Base-by-base conservation (phyloP, 2,329 filamentous ascomycete species). In the Aspergillus oerlinghausenensis region DNA sequence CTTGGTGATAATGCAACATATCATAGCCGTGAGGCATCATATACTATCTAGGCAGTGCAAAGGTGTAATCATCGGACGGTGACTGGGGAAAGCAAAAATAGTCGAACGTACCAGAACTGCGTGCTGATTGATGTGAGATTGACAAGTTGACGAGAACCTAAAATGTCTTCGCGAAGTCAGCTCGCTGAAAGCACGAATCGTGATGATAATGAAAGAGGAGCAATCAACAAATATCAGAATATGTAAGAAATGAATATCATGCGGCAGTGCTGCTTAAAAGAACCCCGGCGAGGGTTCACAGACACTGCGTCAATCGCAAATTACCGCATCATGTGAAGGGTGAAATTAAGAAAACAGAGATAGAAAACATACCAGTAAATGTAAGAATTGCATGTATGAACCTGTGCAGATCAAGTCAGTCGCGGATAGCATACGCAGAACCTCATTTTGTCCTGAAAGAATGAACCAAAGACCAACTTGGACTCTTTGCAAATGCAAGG, bases 221-320 rank as follows among this genome's bases (percentile, higher is more conserved):
- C n/a, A 21, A 52, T 48, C 49, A 58, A 56, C 21, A 25, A 65
- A 71, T 67, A 75, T 96, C 92, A 96, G 92, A 90, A 96, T 96
- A 96, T 96, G 92, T 96, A 96, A 96, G 92, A 93, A 84, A 85
- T 65, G 78, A 92, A 90, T 95, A 89, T 96, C 92, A 96, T 69
- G 80, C 75, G 84, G 79, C 83, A 79, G 78, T 73, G 79, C 82
- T 88, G 87, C 92, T 87, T 88, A 83, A 5, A 5, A 87, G 72
- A 81, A 83, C 89, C 86, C 92, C 85, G 92, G 92, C 92, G 88
- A 88, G 91, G 86, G 89, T 82, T 90, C 91, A 92, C 85, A 86
- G 80, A 80, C 76, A 76, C 76, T 79, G 82, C 84, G 88, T 97
- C 92, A 95, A 93, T 93, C 92, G 92, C 92, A 97, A 97, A 97